A percentile compares a stretch with the other conserved stretches of the same genome.
These are phyloP conservation scores for Polyplosphaeria fusca DNA, from an alignment of 495 filamentous ascomycete species.

Conservation along the genomic window DNA sequence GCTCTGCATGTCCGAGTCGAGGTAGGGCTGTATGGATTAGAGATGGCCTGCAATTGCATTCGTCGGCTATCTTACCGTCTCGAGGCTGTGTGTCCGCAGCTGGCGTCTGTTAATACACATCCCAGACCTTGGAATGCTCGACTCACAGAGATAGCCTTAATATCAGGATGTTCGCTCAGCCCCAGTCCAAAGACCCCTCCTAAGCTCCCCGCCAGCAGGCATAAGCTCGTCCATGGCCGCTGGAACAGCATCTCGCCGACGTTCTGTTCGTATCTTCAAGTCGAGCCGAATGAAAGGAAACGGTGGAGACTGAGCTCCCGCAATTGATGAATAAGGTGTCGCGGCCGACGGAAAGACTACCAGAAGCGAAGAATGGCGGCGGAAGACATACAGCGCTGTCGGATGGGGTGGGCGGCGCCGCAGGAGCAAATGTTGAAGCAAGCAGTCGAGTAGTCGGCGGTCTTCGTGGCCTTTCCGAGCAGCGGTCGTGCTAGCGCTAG, in stretches of 20 bases:
- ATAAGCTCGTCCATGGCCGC: constrained; percentile 31
- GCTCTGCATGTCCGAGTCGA: constrained; percentile 97
- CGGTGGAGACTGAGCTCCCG: constrained; percentile 14
- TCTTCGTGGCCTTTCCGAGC: constrained; percentile 29
- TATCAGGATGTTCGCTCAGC: constrained; percentile 41
- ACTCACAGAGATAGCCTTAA: constrained; percentile 57
- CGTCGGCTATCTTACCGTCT: constrained; percentile 36
- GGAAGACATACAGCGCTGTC: constrained; percentile 17
- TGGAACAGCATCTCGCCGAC: constrained; percentile 23
- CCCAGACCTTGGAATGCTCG: neutral
- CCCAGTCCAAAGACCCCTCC: constrained; percentile 12
- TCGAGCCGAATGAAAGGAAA: constrained; percentile 6
- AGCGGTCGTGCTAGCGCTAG: neutral
- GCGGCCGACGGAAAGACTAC: constrained; percentile 8
- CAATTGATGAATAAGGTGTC: constrained; percentile 8
- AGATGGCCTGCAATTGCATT: too few species aligned
- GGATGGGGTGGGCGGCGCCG: neutral
- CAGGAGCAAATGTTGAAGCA: neutral
- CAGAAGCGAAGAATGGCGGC: constrained; percentile 26
- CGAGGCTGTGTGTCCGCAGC: constrained; percentile 75
- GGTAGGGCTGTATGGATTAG: constrained; percentile 77
- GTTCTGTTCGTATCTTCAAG: neutral
- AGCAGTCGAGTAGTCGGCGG: neutral
- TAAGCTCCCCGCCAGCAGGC: constrained; percentile 34
- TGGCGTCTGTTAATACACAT: constrained; percentile 39